These are phyloP conservation scores for Zymoseptoria ardabiliae DNA, from an alignment of 2,329 filamentous ascomycete genomes.

Conservation along the genomic window DNA sequence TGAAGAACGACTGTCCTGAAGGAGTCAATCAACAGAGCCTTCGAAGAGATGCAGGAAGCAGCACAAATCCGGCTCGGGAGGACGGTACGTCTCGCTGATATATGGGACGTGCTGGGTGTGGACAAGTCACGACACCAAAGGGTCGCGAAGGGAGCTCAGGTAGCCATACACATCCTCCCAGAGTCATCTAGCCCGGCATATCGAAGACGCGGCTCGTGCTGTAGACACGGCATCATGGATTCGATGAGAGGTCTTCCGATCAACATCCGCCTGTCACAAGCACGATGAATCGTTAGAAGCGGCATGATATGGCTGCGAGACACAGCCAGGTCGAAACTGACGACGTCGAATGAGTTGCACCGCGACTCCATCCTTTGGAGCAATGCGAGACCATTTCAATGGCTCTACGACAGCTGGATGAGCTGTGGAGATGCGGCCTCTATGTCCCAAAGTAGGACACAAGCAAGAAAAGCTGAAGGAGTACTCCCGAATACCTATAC, in stretches of 20 bases:
- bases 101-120: neutral
- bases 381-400: neutral
- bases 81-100: neutral
- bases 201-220: neutral
- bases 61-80: neutral
- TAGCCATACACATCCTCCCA: neutral
- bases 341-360: neutral
- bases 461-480: neutral
- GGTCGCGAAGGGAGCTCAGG: neutral
- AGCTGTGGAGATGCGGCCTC: neutral
- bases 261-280: neutral
- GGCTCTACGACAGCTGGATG: neutral
- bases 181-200: neutral
- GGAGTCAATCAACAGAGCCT: neutral
- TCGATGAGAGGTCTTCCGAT: neutral
- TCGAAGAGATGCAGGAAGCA: neutral
- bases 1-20: slow-evolving; percentile 11
- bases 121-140: neutral
- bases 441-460: neutral
- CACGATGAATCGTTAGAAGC: neutral
- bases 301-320: too few species aligned
- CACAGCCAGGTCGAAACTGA: neutral
- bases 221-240: neutral
- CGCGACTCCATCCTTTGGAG: neutral
- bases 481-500: neutral